A percentile compares a stretch with the other conserved stretches of the same genome.
These are phyloP conservation scores for Sequoia sempervirens DNA, from an alignment of 75 land plant species.

Conservation along the genomic window DNA sequence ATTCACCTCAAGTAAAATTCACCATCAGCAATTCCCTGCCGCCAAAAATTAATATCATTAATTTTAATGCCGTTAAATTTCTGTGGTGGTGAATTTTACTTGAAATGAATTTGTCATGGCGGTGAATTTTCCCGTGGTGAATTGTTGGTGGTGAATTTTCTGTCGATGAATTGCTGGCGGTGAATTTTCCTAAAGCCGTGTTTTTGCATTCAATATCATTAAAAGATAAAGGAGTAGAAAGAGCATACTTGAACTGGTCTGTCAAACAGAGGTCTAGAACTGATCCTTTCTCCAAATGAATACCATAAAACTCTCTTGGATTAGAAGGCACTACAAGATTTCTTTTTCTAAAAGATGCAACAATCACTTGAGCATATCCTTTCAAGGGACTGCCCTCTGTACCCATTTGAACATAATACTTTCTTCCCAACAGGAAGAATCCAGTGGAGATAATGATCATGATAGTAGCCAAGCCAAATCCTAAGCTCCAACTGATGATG, in stretches of 20 bases:
- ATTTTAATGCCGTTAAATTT: no score
- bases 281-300: not conserved
- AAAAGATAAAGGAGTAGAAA: no score
- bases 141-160: no score
- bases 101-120: no score
- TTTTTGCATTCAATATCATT: no score
- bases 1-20: no score
- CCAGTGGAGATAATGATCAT: slow-evolving; percentile 41
- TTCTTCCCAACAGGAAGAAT: slow-evolving; percentile 44
- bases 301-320: slow-evolving; percentile 8
- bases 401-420: slow-evolving; percentile 32
- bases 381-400: slow-evolving; percentile 56
- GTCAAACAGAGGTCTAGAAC: slow-evolving; percentile 26
- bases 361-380: slow-evolving; percentile 51
- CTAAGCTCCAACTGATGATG: slow-evolving; percentile 53
- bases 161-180: no score
- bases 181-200: no score
- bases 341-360: slow-evolving; percentile 49
- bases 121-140: no score
- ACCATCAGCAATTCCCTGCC: no score
- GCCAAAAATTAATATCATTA: no score
- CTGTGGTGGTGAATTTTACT: no score
- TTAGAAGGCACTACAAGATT: slow-evolving; percentile 16
- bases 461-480: slow-evolving; percentile 60
- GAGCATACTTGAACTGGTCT: slow-evolving; percentile 35